phyloP scores from a whole-genome alignment of 2,329 filamentous ascomycete genomes.

The Leptosphaerulina australis region DNA sequence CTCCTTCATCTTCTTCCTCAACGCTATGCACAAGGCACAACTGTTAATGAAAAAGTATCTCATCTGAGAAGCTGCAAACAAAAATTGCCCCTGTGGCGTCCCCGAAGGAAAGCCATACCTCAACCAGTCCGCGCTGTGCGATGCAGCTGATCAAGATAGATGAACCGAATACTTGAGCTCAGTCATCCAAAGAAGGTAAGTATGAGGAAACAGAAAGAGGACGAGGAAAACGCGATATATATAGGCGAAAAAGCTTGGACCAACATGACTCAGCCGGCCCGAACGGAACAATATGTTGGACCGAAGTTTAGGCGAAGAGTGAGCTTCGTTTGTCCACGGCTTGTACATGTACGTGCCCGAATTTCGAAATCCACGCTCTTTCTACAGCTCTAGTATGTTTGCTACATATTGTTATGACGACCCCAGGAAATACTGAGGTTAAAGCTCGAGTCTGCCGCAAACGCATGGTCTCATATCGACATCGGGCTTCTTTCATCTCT shows the following conservation, averaged over 20 bases:
- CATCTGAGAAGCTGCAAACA: neutral
- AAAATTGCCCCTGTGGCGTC: slow-evolving; percentile 15
- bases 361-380: no score
- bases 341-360: no score
- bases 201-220: neutral
- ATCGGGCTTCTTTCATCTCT: no score
- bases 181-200: slow-evolving; percentile 14
- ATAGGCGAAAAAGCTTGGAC: neutral
- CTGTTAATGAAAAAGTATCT: slow-evolving; percentile 21
- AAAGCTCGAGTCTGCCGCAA: no score
- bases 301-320: no score
- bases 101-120: slow-evolving; percentile 12
- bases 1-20: slow-evolving; percentile 7
- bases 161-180: slow-evolving; percentile 11
- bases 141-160: slow-evolving; percentile 14
- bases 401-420: no score
- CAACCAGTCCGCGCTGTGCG: slow-evolving; percentile 10
- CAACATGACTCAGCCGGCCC: no score
- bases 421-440: no score
- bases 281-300: no score
- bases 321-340: no score
- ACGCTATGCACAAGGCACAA: neutral
- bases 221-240: neutral
- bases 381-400: no score
- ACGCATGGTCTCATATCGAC: no score